phyloP scores from a whole-genome alignment of 768 basidiomycete genomes.

The Agrocybe pediades region DNA sequence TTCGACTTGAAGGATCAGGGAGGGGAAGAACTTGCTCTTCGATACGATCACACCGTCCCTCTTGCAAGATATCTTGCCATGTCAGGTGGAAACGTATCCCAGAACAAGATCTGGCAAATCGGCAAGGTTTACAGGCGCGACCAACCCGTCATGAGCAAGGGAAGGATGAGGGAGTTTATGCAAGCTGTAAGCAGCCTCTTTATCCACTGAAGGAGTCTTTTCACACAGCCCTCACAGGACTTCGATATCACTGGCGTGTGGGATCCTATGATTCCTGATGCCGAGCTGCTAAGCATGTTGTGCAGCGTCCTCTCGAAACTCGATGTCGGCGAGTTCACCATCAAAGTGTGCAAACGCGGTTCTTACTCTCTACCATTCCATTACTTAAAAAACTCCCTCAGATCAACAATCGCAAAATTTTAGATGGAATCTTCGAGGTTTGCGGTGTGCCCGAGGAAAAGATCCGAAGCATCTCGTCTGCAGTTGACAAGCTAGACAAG shows the following conservation, averaged over 20 bases:
- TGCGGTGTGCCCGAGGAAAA: constrained; percentile 93
- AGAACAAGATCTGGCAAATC: constrained; percentile 92
- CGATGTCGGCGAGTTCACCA: constrained; percentile 91
- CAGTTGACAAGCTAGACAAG: constrained; percentile 99
- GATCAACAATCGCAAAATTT: constrained; percentile 95
- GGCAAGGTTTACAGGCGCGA: constrained; percentile 99
- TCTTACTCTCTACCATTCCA: background rate
- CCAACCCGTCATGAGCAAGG: constrained; percentile 96
- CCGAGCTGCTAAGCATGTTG: constrained; percentile 81
- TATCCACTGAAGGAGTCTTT: background rate
- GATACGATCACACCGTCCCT: constrained; percentile 97
- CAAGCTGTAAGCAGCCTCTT: constrained; percentile 71
- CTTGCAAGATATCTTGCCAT: constrained; percentile 95
- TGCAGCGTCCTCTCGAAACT: constrained; percentile 81
- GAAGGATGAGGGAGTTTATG: constrained; percentile 97
- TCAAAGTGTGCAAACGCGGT: constrained; percentile 62
- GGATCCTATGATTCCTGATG: constrained; percentile 98
- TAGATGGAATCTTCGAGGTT: constrained; percentile 96
- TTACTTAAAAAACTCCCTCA: constrained; percentile 25
- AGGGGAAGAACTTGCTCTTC: constrained; percentile 90
- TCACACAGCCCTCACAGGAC: constrained; percentile 53
- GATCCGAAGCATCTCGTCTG: constrained; percentile 90
- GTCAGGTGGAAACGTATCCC: constrained; percentile 76
- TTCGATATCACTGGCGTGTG: constrained; percentile 91
- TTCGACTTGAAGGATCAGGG: constrained; percentile 98